Base-by-base conservation (phyloP, 2,329 filamentous ascomycete species). In the Colletotrichum chlorophyti region DNA sequence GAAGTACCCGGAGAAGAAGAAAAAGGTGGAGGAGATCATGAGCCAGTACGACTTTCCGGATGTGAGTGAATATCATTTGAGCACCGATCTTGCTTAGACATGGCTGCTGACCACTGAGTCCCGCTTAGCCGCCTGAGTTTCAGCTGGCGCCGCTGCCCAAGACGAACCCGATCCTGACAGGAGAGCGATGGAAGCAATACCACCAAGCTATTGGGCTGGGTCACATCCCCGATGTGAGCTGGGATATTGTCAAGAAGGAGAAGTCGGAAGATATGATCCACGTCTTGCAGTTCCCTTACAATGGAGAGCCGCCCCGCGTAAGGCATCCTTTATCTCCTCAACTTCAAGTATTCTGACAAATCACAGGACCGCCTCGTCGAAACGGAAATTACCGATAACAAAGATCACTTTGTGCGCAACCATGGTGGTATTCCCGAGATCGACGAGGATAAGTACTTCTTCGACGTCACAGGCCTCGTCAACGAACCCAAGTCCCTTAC, bases 381-480 rank as follows among this genome's bases (percentile, higher is more conserved):
- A 66, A 1, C 79, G 79, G 1, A 78, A 78, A 12, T 91, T 32
- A 91, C 89, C 0, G 74, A 79, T 0, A 91, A 90, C 61, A 53
- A 62, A 0, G 63, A 70, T 29, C 83, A 86, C 64, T 91, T 90
- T 63, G 84, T 91, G 1, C 79, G 89, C 9, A 91, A 91, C 60
- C 89, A 91, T 61, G 88, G 89, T 9, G 88, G 88, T 0, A 85
- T 91, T 17, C 89, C 89, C 0, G 74, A 83, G 8, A 89, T 91
- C 52, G 79, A 89, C 10, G 72, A 78, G 2, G 77, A 83, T 0
- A 74, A 80, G 5, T 88, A 75, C 65, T 79, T 73, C 19, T 74
- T 89, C 12, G 72, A 75, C 4, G 69, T 91, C 7, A 83, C 85
- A 54, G 87, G 87, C 0, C 74, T 89, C 0, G 87, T 90, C 6